Evolutionary conservation across 2,329 filamentous ascomycete genomes (phyloP).

Genomic region (Pseudocercospora macadamiae): DNA sequence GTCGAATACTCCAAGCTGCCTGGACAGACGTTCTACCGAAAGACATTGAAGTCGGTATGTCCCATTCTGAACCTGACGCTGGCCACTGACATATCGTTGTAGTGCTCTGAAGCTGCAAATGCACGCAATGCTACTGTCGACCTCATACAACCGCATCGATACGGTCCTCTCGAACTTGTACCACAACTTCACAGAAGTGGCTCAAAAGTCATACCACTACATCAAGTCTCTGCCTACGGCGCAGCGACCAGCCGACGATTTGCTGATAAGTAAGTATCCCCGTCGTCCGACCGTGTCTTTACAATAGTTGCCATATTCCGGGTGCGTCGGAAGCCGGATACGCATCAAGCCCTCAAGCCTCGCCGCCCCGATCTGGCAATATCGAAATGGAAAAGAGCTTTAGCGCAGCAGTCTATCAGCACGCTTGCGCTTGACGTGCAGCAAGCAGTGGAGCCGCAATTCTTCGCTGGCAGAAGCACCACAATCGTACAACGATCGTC

Average conservation of each 20-base stretch:
- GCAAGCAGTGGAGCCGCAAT: neutral
- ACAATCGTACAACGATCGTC: neutral
- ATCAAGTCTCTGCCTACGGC: slow-evolving; percentile 59
- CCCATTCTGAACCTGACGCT: neutral
- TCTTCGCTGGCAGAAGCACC: neutral
- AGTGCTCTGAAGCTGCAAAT: slow-evolving; percentile 80
- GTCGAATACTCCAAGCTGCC: slow-evolving; percentile 74
- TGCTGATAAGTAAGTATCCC: slow-evolving; percentile 66
- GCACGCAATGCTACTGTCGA: slow-evolving; percentile 82
- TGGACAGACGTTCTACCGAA: slow-evolving; percentile 78
- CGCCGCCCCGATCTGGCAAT: neutral
- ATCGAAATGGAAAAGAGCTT: neutral
- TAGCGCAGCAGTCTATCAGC: slow-evolving; percentile 7
- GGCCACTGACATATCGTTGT: slow-evolving; percentile 19
- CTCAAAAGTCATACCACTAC: slow-evolving; percentile 71
- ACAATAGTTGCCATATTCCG: too few species aligned
- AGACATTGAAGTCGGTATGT: slow-evolving; percentile 59
- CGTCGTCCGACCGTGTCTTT: too few species aligned
- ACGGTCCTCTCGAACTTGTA: slow-evolving; percentile 76
- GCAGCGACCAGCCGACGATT: slow-evolving; percentile 58
- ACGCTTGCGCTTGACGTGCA: slow-evolving; percentile 19
- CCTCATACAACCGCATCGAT: slow-evolving; percentile 69
- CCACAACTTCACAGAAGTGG: slow-evolving; percentile 74
- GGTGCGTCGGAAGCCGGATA: neutral
- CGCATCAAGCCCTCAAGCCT: neutral